A percentile compares a stretch with the other conserved stretches of the same genome.
phyloP scores from a whole-genome alignment of 2,329 filamentous ascomycete species.

The Colletotrichum aenigma region DNA sequence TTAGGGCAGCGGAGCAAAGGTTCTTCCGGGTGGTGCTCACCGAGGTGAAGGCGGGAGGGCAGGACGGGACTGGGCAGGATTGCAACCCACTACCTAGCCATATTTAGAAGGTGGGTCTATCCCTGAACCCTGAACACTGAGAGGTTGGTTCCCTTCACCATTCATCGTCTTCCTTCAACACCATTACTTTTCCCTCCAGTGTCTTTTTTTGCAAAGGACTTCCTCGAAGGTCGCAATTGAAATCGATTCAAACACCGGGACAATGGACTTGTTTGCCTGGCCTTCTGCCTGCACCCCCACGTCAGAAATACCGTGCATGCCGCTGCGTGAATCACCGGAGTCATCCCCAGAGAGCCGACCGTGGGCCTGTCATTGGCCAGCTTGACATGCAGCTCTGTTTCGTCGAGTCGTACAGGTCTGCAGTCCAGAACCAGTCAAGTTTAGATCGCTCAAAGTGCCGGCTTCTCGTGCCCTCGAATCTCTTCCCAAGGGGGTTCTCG shows the following conservation, averaged over 20 bases:
- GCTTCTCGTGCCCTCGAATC: background rate
- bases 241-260: background rate
- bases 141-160: background rate
- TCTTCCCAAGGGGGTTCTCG: background rate
- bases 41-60: background rate
- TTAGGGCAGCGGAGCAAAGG: slow-evolving; percentile 17
- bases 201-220: background rate
- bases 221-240: background rate
- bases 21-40: background rate
- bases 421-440: background rate
- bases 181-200: background rate
- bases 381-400: background rate
- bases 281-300: background rate
- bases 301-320: background rate
- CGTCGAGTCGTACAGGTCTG: background rate
- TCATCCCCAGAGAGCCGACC: background rate
- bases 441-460: background rate
- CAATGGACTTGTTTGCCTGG: background rate
- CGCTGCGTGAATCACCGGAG: background rate
- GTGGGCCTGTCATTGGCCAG: background rate
- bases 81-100: background rate
- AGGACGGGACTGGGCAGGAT: background rate
- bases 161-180: background rate
- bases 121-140: background rate
- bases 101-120: background rate